Conservation (phyloP, 768 basidiomycete genomes). For the Roridomyces roridus region DNA sequence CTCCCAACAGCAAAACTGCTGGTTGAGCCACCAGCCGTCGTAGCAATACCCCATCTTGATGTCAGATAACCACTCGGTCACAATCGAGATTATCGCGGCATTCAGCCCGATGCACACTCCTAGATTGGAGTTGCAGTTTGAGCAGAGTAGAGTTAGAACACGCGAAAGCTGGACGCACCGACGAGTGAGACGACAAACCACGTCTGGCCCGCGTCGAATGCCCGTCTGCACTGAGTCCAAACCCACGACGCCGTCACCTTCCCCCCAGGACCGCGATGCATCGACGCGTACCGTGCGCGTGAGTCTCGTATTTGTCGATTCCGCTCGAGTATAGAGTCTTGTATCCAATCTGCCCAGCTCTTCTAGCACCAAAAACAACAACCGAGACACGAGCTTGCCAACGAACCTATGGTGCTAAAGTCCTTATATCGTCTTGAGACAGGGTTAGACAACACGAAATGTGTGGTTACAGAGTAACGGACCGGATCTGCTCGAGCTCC, state of each 20-base stretch:
- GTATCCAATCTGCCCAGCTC: conserved; percentile 79
- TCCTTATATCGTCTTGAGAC: conserved; percentile 85
- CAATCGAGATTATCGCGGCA: conserved; percentile 93
- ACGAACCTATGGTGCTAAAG: conserved; percentile 90
- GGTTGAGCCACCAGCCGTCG: conserved; percentile 98
- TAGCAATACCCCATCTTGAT: conserved; percentile 97
- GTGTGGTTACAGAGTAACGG: conserved; percentile 12
- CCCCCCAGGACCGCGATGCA: conserved; percentile 53
- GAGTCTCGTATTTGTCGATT: conserved; percentile 74
- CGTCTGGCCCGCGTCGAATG: conserved; percentile 77
- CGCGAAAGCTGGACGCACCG: conserved; percentile 62
- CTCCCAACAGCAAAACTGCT: conserved; percentile 99
- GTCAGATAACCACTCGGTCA: conserved; percentile 97
- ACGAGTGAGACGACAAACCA: conserved; percentile 93
- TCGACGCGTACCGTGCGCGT: conserved; percentile 47
- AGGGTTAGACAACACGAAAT: conserved; percentile 21
- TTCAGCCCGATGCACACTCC: conserved; percentile 92
- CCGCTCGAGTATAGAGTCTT: conserved; percentile 91
- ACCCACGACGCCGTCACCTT: conserved; percentile 61
- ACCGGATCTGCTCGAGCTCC: conserved; percentile 74
- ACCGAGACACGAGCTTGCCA: too few relatives aligned
- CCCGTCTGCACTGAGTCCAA: conserved; percentile 64
- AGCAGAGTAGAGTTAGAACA: not conserved
- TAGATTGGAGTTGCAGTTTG: conserved; percentile 34
- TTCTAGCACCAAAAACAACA: not conserved